Conservation (phyloP, 192 early-diverging fungal species). For the Entomortierella beljakovae region DNA sequence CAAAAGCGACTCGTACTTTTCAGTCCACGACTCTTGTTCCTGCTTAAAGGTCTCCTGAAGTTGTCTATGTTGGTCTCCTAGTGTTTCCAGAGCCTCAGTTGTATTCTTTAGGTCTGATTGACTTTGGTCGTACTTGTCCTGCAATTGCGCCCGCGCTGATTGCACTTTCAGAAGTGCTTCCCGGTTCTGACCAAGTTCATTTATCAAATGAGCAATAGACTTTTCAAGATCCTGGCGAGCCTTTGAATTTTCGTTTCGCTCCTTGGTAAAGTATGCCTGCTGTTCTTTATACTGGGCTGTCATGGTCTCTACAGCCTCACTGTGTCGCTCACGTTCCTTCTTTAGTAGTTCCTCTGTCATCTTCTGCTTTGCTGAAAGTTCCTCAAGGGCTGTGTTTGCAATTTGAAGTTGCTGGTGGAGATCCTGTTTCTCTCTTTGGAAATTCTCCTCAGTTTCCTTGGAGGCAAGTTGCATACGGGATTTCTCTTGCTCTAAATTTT, state of each 20-base stretch:
- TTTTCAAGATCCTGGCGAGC: conserved; percentile 21
- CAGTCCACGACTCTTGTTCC: conserved; percentile 6
- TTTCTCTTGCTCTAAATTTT: conserved; percentile 4
- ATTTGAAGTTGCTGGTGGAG: conserved; percentile 8
- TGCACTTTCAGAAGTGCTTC: conserved; percentile 21
- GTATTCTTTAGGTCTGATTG: conserved; percentile 18
- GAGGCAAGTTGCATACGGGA: neutral
- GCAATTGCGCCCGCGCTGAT: conserved; percentile 3
- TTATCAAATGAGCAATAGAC: conserved; percentile 20
- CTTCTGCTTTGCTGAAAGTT: conserved; percentile 12
- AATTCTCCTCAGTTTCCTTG: conserved; percentile 4
- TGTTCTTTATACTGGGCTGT: conserved; percentile 23
- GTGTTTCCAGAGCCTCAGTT: neutral
- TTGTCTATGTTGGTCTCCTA: conserved; percentile 13
- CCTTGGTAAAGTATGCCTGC: conserved; percentile 11
- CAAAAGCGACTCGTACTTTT: conserved; percentile 8
- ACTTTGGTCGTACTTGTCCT: conserved; percentile 24
- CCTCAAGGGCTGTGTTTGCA: neutral
- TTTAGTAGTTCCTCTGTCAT: conserved; percentile 1
- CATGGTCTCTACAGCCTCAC: conserved; percentile 29
- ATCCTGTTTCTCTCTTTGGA: conserved; percentile 18
- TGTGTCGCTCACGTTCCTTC: conserved; percentile 10
- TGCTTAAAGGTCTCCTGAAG: conserved; percentile 2
- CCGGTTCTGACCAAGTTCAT: conserved; percentile 33
- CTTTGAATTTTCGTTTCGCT: conserved; percentile 17